phyloP scores from a whole-genome alignment of 2,329 filamentous ascomycete genomes.

The Cryphonectria naterciae region DNA sequence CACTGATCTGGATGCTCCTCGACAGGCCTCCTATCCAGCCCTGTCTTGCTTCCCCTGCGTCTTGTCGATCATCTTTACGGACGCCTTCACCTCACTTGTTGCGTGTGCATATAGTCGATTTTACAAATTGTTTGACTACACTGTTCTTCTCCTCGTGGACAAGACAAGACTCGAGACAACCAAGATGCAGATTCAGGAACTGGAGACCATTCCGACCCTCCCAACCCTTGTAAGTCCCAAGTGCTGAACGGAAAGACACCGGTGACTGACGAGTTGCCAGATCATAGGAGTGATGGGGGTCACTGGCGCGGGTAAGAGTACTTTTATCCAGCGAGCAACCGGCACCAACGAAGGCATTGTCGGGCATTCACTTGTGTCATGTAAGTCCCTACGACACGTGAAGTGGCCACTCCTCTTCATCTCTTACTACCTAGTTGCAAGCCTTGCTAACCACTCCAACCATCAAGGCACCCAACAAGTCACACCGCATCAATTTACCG shows the following conservation, averaged over 20 bases:
- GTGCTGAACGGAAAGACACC: neutral
- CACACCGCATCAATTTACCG: slow-evolving; percentile 1
- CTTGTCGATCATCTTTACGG: neutral
- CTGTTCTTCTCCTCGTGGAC: neutral
- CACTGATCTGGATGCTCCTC: neutral
- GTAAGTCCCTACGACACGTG: neutral
- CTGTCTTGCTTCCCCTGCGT: neutral
- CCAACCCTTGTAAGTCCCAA: slow-evolving; percentile 1
- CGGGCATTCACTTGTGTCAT: slow-evolving; percentile 6
- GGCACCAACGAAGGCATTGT: slow-evolving; percentile 5
- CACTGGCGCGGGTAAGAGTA: neutral
- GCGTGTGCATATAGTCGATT: neutral
- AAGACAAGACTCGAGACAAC: neutral
- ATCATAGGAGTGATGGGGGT: slow-evolving; percentile 3
- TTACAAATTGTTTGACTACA: neutral
- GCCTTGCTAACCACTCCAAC: neutral
- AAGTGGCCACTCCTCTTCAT: neutral
- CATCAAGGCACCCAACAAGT: slow-evolving; percentile 4
- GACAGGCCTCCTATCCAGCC: neutral
- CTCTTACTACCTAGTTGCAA: neutral
- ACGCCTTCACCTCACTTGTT: neutral
- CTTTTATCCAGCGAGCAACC: slow-evolving; percentile 5
- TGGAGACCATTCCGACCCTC: slow-evolving; percentile 2
- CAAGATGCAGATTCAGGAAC: neutral
- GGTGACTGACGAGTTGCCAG: neutral